Evolutionary conservation across 768 basidiomycete genomes (phyloP), one percentile per base, ranked within the genome.

Genomic region (Sporobolomyces roseus): DNA sequence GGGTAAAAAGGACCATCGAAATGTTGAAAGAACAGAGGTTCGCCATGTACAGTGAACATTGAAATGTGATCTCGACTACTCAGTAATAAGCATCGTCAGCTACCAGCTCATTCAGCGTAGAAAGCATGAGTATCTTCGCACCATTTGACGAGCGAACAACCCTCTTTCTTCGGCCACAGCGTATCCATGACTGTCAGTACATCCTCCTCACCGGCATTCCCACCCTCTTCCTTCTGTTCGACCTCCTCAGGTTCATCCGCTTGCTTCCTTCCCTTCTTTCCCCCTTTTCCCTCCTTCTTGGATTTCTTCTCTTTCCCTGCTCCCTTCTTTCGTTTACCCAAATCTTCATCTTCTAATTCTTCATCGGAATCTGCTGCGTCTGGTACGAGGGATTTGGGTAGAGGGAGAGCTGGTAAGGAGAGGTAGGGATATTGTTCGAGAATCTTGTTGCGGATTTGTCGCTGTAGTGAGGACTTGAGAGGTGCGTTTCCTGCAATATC

Each of bases 141-240:
- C 94, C 96, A 98, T 82, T 98, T 98, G 68, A 93, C 90, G 75
- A 89, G 88, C 7, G 89, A 87, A 53, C 97, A 82, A 3, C 87
- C 84, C 82, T 97, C 94, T 83, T 98, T 99, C 89, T 98, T 99
- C 4, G 93, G 91, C 96, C 96, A 99, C 59, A 99, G 84, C 74
- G 84, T 84, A 77, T 99, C 96, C 35, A 98, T 81, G 3, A 87
- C 85, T 71, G 90, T 90, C 48, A 85, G 83, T 70, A 87, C 71
- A 17, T 67, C 75, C 13, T 70, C 72, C 3, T 68, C 75, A 32
- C 74, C 75, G 23, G 65, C 74, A 4, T 30, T 65, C 0, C 29
- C 66, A 3, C 52, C 65, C 7, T 52, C 76, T 8, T 72, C 75
- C 41, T 74, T 58, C 25, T 50, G 69, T 17, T 66, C 33, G 30